Evolutionary conservation across 2,329 filamentous ascomycete genomes (phyloP).

Genomic region (Fusarium bactridioides): DNA sequence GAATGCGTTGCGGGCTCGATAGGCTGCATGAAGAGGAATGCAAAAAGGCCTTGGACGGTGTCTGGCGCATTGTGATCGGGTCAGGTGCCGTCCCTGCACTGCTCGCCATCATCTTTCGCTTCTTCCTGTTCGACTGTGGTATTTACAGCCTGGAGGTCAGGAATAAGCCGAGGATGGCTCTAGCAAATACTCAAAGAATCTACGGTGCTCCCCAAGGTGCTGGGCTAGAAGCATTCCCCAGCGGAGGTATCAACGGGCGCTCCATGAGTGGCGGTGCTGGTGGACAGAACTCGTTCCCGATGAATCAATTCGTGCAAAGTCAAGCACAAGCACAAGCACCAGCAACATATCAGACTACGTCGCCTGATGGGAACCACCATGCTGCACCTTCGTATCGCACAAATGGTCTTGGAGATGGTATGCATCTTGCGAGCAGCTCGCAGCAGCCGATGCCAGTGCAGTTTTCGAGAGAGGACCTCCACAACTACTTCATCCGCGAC

Average conservation of each 20-base stretch:
- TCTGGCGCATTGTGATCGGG: constrained; percentile 73
- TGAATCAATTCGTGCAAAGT: constrained; percentile 28
- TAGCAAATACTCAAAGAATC: constrained; percentile 66
- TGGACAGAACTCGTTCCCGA: constrained; percentile 26
- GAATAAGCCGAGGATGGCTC: constrained; percentile 65
- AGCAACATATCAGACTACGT: constrained; percentile 38
- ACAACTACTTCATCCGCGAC: constrained; percentile 58
- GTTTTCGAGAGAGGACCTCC: constrained; percentile 58
- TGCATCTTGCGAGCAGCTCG: constrained; percentile 43
- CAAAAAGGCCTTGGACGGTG: constrained; percentile 60
- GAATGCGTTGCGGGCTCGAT: constrained; percentile 58
- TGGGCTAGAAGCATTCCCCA: constrained; percentile 28
- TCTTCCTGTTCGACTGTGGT: constrained; percentile 72
- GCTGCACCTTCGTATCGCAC: constrained; percentile 35
- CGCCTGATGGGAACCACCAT: constrained; percentile 25
- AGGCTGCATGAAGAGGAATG: constrained; percentile 55
- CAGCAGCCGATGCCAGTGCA: constrained; percentile 54
- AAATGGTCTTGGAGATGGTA: constrained; percentile 13
- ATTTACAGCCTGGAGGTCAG: constrained; percentile 72
- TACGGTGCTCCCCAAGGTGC: constrained; percentile 54
- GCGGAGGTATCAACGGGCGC: constrained; percentile 5
- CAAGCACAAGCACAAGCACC: neutral
- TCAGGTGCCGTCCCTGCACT: constrained; percentile 70
- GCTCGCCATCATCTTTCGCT: constrained; percentile 70
- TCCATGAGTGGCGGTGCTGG: constrained; percentile 26